Conservation (phyloP, 2,329 filamentous ascomycete genomes). For the Epichloe amarillans region DNA sequence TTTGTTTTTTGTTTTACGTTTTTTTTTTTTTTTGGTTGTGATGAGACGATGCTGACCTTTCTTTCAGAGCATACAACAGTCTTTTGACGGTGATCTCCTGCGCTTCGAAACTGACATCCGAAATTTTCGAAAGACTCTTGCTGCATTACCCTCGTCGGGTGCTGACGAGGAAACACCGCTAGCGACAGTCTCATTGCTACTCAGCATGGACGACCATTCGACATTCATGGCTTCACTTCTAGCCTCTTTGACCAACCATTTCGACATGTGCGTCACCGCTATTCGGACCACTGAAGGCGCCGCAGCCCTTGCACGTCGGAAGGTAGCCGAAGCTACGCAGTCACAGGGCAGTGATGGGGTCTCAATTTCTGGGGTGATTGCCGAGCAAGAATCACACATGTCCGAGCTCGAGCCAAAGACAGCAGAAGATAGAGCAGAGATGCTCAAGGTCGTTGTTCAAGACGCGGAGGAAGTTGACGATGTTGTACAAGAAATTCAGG, state of each 20-base stretch:
- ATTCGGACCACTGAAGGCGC: constrained; percentile 81
- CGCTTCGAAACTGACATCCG: constrained; percentile 65
- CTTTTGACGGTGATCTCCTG: constrained; percentile 63
- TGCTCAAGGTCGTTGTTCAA: constrained; percentile 66
- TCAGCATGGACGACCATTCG: constrained; percentile 57
- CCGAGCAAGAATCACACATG: constrained; percentile 39
- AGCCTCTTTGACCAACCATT: constrained; percentile 71
- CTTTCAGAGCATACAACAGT: constrained; percentile 45
- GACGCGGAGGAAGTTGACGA: constrained; percentile 56
- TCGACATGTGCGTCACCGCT: constrained; percentile 84
- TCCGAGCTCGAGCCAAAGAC: constrained; percentile 55
- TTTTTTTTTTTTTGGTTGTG: too few species aligned
- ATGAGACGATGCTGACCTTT: neutral
- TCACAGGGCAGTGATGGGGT: constrained; percentile 34
- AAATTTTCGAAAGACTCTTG: constrained; percentile 45
- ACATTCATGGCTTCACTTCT: constrained; percentile 72
- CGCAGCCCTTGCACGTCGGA: constrained; percentile 52
- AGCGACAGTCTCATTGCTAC: constrained; percentile 38
- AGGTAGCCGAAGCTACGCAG: constrained; percentile 49
- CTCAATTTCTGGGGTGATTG: constrained; percentile 54
- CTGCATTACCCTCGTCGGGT: constrained; percentile 23
- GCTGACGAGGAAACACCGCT: constrained; percentile 22
- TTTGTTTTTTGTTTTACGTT: too few species aligned
- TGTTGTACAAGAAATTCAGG: constrained; percentile 57
- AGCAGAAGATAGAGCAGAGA: constrained; percentile 63